These are phyloP conservation scores for Hyphodiscus sp. DNA, from an alignment of 2,329 filamentous ascomycete genomes.

Conservation along the genomic window DNA sequence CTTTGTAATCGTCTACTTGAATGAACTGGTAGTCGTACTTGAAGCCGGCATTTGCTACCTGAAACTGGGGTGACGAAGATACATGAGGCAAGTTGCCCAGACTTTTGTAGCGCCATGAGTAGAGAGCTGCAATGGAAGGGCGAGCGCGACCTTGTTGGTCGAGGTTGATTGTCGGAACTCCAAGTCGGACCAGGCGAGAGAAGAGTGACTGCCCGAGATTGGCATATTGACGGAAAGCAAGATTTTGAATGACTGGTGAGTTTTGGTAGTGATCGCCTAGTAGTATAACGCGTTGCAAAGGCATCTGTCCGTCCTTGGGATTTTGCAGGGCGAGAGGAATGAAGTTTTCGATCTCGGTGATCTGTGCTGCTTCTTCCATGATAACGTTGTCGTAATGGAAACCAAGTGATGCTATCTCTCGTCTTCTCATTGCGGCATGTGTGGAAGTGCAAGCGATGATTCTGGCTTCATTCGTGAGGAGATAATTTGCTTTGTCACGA, in stretches of 20 bases:
- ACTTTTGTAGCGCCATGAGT: slow-evolving; percentile 84
- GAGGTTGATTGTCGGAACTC: slow-evolving; percentile 83
- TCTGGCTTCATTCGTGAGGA: slow-evolving; percentile 90
- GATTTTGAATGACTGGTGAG: slow-evolving; percentile 88
- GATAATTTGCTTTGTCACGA: slow-evolving; percentile 91
- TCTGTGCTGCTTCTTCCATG: slow-evolving; percentile 97
- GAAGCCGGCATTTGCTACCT: slow-evolving; percentile 83
- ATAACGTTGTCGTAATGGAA: slow-evolving; percentile 97
- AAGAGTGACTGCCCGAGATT: slow-evolving; percentile 96
- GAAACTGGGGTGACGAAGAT: slow-evolving; percentile 62
- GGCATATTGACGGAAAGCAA: slow-evolving; percentile 89
- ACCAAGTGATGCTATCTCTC: slow-evolving; percentile 84
- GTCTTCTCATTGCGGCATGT: slow-evolving; percentile 87
- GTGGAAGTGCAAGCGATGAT: slow-evolving; percentile 99
- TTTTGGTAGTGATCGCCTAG: slow-evolving; percentile 97
- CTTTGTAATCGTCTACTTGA: slow-evolving; percentile 89
- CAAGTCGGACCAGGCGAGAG: slow-evolving; percentile 80
- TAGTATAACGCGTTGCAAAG: slow-evolving; percentile 80
- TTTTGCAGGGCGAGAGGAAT: slow-evolving; percentile 91
- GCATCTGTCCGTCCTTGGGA: slow-evolving; percentile 62
- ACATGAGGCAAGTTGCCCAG: slow-evolving; percentile 76
- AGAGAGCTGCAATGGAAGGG: slow-evolving; percentile 79
- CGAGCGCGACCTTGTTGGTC: slow-evolving; percentile 92
- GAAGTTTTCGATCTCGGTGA: slow-evolving; percentile 96
- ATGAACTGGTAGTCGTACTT: slow-evolving; percentile 95